Conservation (phyloP, 768 basidiomycete genomes). For the Trametes cubensis region DNA sequence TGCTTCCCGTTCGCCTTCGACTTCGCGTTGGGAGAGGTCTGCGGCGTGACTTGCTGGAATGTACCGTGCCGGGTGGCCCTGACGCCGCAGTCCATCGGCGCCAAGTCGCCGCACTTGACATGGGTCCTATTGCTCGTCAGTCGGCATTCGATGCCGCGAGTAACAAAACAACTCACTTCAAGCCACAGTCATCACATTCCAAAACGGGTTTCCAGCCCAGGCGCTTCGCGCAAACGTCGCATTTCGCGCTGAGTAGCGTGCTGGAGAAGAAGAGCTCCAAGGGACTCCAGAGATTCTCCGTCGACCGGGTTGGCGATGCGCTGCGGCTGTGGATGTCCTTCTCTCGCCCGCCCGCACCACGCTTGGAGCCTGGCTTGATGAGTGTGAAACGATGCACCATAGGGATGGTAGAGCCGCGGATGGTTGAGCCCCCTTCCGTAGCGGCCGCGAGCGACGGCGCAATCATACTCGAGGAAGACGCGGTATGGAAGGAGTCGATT, state of each 20-base stretch:
- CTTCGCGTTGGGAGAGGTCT: constrained; percentile 23
- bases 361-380: constrained; percentile 76
- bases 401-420: constrained; percentile 50
- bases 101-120: constrained; percentile 82
- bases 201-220: constrained; percentile 86
- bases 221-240: constrained; percentile 80
- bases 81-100: constrained; percentile 78
- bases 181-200: constrained; percentile 87
- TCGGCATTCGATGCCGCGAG: not conserved
- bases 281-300: constrained; percentile 59
- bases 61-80: constrained; percentile 38
- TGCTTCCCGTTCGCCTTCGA: constrained; percentile 25
- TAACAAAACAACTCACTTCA: constrained; percentile 49
- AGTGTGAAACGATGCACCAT: constrained; percentile 86
- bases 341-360: constrained; percentile 27
- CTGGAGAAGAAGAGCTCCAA: constrained; percentile 79
- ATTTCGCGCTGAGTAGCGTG: constrained; percentile 71
- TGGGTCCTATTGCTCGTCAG: constrained; percentile 59
- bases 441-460: constrained; percentile 60
- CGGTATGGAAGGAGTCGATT: constrained; percentile 68
- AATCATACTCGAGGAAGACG: constrained; percentile 43
- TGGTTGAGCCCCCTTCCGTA: constrained; percentile 77
- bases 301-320: constrained; percentile 36
- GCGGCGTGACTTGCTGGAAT: constrained; percentile 8
- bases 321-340: constrained; percentile 34